phyloP scores from a whole-genome alignment of 2,329 filamentous ascomycete species.

The Apiospora hydei region DNA sequence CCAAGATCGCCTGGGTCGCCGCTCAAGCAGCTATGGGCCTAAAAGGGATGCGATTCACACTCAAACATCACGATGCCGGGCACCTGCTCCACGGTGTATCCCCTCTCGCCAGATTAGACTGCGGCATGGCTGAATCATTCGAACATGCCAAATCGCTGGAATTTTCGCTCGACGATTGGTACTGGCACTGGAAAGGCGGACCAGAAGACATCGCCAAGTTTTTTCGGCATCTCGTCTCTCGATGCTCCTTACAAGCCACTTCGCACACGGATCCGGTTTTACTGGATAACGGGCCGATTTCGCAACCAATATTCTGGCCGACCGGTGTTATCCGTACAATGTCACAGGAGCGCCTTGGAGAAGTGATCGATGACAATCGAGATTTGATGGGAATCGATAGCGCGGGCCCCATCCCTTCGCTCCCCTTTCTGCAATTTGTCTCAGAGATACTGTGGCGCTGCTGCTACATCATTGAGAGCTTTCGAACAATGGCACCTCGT shows the following conservation, averaged over 20 bases:
- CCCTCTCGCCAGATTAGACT: background rate
- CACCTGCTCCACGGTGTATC: too few species aligned
- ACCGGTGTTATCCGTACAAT: background rate
- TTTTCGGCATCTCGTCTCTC: background rate
- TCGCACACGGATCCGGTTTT: background rate
- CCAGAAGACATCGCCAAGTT: background rate
- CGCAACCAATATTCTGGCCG: slow-evolving; percentile 5
- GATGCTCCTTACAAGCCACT: background rate
- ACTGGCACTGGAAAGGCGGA: background rate
- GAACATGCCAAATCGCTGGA: background rate
- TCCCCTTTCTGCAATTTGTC: background rate
- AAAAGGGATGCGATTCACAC: background rate
- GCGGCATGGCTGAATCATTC: background rate
- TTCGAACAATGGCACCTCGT: background rate
- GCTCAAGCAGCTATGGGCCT: slow-evolving; percentile 3
- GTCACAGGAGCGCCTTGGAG: background rate
- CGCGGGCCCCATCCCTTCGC: background rate
- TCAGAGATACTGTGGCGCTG: slow-evolving; percentile 18
- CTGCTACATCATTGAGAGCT: slow-evolving; percentile 20
- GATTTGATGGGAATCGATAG: background rate
- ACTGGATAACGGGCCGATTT: background rate
- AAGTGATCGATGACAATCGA: background rate
- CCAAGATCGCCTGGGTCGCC: background rate
- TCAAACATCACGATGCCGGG: background rate
- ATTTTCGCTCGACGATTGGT: background rate